These are phyloP conservation scores for Agapanthus africanus DNA, from an alignment of 106 monocot genomes.

Conservation along the genomic window DNA sequence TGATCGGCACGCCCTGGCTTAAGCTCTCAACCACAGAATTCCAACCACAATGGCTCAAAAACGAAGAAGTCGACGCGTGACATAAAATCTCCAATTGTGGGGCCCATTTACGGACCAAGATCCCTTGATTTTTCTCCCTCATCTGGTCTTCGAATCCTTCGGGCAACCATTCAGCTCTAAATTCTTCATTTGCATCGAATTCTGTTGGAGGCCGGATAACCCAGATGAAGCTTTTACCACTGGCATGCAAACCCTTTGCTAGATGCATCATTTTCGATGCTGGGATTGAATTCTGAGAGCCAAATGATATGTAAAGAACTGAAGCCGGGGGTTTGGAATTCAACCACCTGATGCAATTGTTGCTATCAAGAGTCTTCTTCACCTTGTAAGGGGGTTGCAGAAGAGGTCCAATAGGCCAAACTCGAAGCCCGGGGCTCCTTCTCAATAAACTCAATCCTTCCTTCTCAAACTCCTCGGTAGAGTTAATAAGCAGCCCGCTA, in stretches of 20 bases:
- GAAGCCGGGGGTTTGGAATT: conserved; percentile 10
- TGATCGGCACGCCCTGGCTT: conserved; percentile 14
- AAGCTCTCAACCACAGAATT: conserved; percentile 18
- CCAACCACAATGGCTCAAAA: conserved; percentile 29
- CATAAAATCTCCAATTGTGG: conserved; percentile 25
- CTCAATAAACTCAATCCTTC: conserved; percentile 9
- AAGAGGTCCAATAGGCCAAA: conserved; percentile 19
- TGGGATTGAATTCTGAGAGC: conserved; percentile 23
- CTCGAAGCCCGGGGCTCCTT: background rate
- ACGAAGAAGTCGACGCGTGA: conserved; percentile 14
- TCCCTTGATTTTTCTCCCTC: conserved; percentile 5
- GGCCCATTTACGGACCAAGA: conserved; percentile 26
- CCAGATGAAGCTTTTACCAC: conserved; percentile 35
- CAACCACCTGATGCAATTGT: conserved; percentile 14
- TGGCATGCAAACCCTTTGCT: conserved; percentile 29
- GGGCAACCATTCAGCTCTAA: conserved; percentile 26
- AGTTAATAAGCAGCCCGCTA: conserved; percentile 14
- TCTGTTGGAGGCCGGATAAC: conserved; percentile 24
- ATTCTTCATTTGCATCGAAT: conserved; percentile 6
- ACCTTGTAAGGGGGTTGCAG: background rate
- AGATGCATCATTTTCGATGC: conserved; percentile 28
- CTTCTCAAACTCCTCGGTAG: conserved; percentile 18
- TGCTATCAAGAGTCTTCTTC: background rate
- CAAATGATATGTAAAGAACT: conserved; percentile 39
- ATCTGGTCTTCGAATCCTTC: conserved; percentile 19